Percentiles rank a stretch among this genome's conserved stretches.
These are phyloP conservation scores for Xylaria palmicola DNA, from an alignment of 495 filamentous ascomycete species.

Conservation along the genomic window DNA sequence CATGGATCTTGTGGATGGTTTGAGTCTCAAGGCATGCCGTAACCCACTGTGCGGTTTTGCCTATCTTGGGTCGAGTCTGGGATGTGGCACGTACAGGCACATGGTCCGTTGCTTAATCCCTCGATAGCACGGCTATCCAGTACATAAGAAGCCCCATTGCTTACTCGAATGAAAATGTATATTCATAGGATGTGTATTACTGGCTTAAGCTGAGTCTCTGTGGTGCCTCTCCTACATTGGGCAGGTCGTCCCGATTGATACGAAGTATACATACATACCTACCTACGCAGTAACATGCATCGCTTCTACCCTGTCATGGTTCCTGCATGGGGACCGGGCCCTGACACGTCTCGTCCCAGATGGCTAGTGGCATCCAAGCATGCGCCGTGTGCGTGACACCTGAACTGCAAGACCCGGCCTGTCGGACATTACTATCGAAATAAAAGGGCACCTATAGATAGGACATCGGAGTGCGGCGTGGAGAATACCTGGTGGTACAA, in stretches of 20 bases:
- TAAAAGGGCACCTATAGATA: conserved; percentile 4
- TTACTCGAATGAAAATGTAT: not conserved
- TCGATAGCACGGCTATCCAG: too few relatives aligned
- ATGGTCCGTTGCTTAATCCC: too few relatives aligned
- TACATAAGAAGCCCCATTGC: too few relatives aligned
- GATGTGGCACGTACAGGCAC: not conserved
- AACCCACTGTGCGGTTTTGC: not conserved
- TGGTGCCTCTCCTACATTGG: not conserved
- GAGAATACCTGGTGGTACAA: not conserved
- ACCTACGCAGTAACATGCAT: not conserved
- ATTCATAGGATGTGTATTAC: not conserved
- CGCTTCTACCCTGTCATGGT: not conserved
- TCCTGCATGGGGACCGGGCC: not conserved
- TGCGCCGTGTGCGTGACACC: not conserved
- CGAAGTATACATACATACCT: not conserved
- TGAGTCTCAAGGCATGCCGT: not conserved
- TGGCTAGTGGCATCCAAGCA: not conserved
- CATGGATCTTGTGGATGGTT: not conserved
- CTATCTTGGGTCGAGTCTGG: not conserved
- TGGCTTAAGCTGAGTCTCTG: not conserved
- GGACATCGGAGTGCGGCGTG: not conserved
- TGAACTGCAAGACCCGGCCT: not conserved
- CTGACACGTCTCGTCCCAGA: conserved; percentile 3
- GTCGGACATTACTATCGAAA: conserved; percentile 2
- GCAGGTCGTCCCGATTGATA: conserved; percentile 12